Conservation (phyloP, 495 filamentous ascomycete genomes). For the Penicillium chermesinum region DNA sequence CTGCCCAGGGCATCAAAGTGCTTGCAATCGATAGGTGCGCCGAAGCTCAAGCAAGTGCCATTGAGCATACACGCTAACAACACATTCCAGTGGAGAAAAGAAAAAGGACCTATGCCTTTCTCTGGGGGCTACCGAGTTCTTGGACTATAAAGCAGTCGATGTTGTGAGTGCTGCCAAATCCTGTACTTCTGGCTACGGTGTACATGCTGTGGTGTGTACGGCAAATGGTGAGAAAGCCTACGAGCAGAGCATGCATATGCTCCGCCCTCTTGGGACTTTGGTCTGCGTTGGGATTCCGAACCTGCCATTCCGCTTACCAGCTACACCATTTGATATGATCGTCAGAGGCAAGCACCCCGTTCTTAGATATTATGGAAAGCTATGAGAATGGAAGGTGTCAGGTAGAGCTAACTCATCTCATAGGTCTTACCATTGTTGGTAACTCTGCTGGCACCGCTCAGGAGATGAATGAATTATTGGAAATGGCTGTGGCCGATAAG, state of each 20-base stretch:
- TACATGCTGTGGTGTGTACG: conserved; percentile 42
- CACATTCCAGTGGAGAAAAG: conserved; percentile 28
- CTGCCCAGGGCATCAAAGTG: conserved; percentile 36
- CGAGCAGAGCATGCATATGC: conserved; percentile 34
- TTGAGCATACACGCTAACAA: background rate
- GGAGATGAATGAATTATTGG: conserved; percentile 39
- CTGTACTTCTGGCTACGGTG: conserved; percentile 34
- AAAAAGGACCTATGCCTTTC: conserved; percentile 38
- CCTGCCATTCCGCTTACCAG: conserved; percentile 31
- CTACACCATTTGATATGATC: conserved; percentile 43
- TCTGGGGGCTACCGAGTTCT: conserved; percentile 33
- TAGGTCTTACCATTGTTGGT: conserved; percentile 38
- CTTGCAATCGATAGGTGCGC: conserved; percentile 41
- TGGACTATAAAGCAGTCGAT: conserved; percentile 38
- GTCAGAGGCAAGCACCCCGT: conserved; percentile 23
- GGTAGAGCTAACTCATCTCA: background rate
- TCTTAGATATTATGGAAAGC: background rate
- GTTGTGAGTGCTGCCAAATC: conserved; percentile 31
- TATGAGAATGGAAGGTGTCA: background rate
- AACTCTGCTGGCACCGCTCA: conserved; percentile 37
- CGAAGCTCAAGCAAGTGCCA: background rate
- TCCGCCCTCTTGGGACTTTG: conserved; percentile 36
- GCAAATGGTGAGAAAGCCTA: conserved; percentile 39
- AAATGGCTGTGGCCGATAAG: conserved; percentile 36
- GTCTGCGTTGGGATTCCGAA: conserved; percentile 44